Conservation (phyloP, 2,329 filamentous ascomycete genomes). For the Coniochaeta ligniaria region DNA sequence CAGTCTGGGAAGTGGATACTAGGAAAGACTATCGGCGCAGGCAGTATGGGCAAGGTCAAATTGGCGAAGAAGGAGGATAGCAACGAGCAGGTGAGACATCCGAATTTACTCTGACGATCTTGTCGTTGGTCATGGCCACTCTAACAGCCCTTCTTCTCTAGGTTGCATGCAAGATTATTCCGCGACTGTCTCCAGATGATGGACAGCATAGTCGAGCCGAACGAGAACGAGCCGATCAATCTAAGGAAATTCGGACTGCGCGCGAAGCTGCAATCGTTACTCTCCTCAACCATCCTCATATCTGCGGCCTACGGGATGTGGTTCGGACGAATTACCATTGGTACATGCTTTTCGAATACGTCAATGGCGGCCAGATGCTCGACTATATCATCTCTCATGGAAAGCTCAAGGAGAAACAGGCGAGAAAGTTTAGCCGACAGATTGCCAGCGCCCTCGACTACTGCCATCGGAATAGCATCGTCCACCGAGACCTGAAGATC, state of each 20-base stretch:
- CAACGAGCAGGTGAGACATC: slow-evolving; percentile 69
- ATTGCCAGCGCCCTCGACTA: slow-evolving; percentile 96
- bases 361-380: slow-evolving; percentile 98
- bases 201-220: slow-evolving; percentile 64
- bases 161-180: slow-evolving; percentile 97
- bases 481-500: slow-evolving; percentile 95
- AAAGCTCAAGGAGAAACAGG: slow-evolving; percentile 95
- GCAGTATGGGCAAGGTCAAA: slow-evolving; percentile 99
- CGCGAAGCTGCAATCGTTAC: slow-evolving; percentile 95
- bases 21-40: slow-evolving; percentile 93
- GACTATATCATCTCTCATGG: slow-evolving; percentile 99
- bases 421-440: slow-evolving; percentile 93
- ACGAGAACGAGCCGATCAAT: slow-evolving; percentile 86
- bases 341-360: slow-evolving; percentile 99
- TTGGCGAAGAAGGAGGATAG: slow-evolving; percentile 84
- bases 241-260: slow-evolving; percentile 91
- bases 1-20: slow-evolving; percentile 89
- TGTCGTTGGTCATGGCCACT: neutral
- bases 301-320: slow-evolving; percentile 92
- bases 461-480: slow-evolving; percentile 96
- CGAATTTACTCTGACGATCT: neutral
- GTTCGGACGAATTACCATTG: slow-evolving; percentile 96
- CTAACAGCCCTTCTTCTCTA: slow-evolving; percentile 25
- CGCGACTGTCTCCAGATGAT: slow-evolving; percentile 82
- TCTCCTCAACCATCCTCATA: slow-evolving; percentile 87